Percentiles rank a stretch among this genome's conserved stretches.
phyloP scores from a whole-genome alignment of 1,139 yeast genomes.

The Lodderomyces elongisporus region DNA sequence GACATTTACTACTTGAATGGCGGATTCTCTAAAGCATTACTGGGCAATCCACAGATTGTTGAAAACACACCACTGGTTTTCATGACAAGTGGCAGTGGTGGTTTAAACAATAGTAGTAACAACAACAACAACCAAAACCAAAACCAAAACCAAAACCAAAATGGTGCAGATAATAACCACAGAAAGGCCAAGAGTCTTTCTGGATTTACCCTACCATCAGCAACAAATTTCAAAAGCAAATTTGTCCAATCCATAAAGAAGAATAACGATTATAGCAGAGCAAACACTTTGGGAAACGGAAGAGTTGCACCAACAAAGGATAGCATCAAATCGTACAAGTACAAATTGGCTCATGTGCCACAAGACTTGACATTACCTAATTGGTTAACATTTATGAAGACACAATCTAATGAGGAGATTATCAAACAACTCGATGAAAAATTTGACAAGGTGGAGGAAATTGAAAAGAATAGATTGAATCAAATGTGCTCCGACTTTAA shows the following conservation, averaged over 20 bases:
- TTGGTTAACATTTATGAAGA: conserved; percentile 40
- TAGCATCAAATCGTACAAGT: conserved; percentile 18
- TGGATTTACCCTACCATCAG: conserved; percentile 35
- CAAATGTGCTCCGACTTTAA: conserved; percentile 14
- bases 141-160: conserved; percentile 1
- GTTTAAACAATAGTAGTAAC: conserved; percentile 2
- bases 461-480: conserved; percentile 47
- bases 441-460: conserved; percentile 44
- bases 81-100: conserved; percentile 1
- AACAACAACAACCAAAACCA: not conserved
- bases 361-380: conserved; percentile 29
- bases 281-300: conserved; percentile 16
- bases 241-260: conserved; percentile 31
- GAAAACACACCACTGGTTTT: conserved; percentile 2
- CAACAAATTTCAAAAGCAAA: conserved; percentile 27
- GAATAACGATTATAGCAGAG: conserved; percentile 11
- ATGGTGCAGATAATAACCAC: conserved; percentile 1
- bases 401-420: conserved; percentile 20
- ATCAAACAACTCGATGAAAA: conserved; percentile 31
- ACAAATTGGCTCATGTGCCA: conserved; percentile 16
- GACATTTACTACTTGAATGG: conserved; percentile 30
- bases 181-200: conserved; percentile 15
- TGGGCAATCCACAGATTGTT: conserved; percentile 1
- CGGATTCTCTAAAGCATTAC: conserved; percentile 24
- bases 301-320: not conserved